phyloP scores from a whole-genome alignment of 2,329 filamentous ascomycete species.

The Colletotrichum coccodes region DNA sequence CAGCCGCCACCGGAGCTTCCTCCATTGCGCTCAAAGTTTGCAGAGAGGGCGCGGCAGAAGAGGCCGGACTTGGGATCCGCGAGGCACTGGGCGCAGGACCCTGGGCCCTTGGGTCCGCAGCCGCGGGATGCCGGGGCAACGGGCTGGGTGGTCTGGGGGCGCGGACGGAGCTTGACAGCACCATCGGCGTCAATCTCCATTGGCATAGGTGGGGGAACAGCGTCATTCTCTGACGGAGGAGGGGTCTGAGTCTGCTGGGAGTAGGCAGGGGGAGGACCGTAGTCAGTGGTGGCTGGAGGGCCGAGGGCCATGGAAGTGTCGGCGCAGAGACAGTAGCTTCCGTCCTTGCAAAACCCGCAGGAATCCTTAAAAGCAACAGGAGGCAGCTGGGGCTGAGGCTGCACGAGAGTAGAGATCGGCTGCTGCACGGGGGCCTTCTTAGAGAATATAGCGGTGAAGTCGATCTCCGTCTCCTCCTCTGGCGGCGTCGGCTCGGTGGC shows the following conservation, averaged over 20 bases:
- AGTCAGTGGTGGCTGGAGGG: constrained; percentile 15
- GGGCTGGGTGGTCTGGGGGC: constrained; percentile 43
- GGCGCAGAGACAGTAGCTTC: constrained; percentile 84
- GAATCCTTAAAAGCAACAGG: constrained; percentile 64
- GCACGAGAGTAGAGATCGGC: constrained; percentile 30
- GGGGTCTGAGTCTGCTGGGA: constrained; percentile 61
- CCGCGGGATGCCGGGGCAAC: constrained; percentile 44
- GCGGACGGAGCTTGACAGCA: constrained; percentile 66
- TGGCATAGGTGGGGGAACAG: constrained; percentile 60
- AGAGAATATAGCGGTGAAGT: constrained; percentile 77
- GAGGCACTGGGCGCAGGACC: constrained; percentile 82
- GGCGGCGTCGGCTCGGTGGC: constrained; percentile 58
- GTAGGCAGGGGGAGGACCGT: constrained; percentile 37
- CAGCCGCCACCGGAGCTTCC: constrained; percentile 52
- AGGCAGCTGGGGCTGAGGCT: constrained; percentile 45
- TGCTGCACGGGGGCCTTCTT: constrained; percentile 49
- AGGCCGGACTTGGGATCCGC: constrained; percentile 82
- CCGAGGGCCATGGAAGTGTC: constrained; percentile 57
- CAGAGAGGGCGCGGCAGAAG: constrained; percentile 84
- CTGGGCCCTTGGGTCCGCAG: constrained; percentile 76
- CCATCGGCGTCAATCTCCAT: constrained; percentile 70
- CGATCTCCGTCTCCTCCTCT: constrained; percentile 75
- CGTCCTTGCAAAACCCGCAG: constrained; percentile 86
- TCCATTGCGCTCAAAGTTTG: constrained; percentile 62
- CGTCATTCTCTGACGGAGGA: constrained; percentile 70